Percentiles rank a stretch among this genome's conserved stretches.
Evolutionary conservation across 2,329 filamentous ascomycete species (phyloP).

Genomic region (Penicillium hesseltinei): DNA sequence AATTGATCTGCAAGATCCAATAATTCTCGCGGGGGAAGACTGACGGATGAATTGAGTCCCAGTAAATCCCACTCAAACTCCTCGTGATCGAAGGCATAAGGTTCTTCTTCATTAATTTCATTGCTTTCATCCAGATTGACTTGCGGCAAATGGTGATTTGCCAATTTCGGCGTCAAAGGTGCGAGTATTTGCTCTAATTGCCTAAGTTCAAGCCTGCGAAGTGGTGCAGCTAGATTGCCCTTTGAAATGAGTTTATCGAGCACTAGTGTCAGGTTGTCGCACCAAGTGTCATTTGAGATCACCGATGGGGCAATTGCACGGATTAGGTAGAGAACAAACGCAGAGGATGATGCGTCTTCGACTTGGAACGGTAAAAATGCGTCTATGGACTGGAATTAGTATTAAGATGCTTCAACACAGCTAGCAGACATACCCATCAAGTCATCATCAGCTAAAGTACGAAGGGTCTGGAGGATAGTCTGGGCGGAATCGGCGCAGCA

Average conservation of each 20-base stretch:
- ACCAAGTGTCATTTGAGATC: slow-evolving; percentile 38
- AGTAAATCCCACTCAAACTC: slow-evolving; percentile 29
- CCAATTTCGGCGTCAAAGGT: slow-evolving; percentile 32
- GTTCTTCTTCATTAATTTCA: slow-evolving; percentile 13
- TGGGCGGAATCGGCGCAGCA: slow-evolving; percentile 28
- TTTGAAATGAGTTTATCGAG: slow-evolving; percentile 41
- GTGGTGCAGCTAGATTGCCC: slow-evolving; percentile 39
- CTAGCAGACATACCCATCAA: slow-evolving; percentile 15
- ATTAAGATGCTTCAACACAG: neutral
- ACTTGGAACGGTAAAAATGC: slow-evolving; percentile 45
- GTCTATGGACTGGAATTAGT: slow-evolving; percentile 17
- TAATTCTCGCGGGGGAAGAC: slow-evolving; percentile 25
- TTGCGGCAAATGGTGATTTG: slow-evolving; percentile 6
- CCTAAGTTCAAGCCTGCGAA: slow-evolving; percentile 39
- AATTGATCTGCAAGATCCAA: slow-evolving; percentile 28
- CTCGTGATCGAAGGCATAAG: slow-evolving; percentile 19
- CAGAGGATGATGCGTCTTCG: slow-evolving; percentile 45
- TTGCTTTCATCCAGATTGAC: neutral
- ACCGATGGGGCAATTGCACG: slow-evolving; percentile 33
- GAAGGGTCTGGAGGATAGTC: slow-evolving; percentile 27
- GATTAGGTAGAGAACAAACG: slow-evolving; percentile 42
- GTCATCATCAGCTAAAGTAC: slow-evolving; percentile 25
- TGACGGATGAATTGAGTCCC: slow-evolving; percentile 23
- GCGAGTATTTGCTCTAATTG: slow-evolving; percentile 40
- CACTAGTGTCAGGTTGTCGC: slow-evolving; percentile 37